Evolutionary conservation across 1,139 yeast species (phyloP), one percentile per base, ranked within the genome.

Genomic region (Martiniozyma asiatica): DNA sequence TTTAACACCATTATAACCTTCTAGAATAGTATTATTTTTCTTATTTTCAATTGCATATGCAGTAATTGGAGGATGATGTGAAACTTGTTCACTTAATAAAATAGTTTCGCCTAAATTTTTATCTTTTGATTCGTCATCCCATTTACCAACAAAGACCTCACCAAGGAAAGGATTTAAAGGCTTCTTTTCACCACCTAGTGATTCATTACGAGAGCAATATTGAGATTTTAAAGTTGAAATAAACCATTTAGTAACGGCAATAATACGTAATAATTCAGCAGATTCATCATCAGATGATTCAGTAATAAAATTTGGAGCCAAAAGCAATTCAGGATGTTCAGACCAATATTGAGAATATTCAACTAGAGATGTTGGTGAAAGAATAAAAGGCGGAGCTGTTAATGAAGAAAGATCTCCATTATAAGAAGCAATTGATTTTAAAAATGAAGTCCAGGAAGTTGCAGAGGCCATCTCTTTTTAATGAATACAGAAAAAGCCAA

Each of bases 331-430:
- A 11, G 89, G 85, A 51, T 81, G 89, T 54, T 85, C 95, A 29
- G 87, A 79, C 93, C 92, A 79, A 53, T 84, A 89, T 53, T 82
- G 89, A 12, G 95, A 79, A 57, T 81, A 89, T 58, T 89, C 98
- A 18, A 74, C 73, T 45, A 84, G 65, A 3, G 97, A 87, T 6
- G 81, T 78, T 16, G 95, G 87, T 8, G 95, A 82, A 39, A 89
- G 65, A 45, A 89, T 89, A 58, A 89, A 89, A n/a, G 98, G 96
- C 17, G 98, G 98, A 2, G 98, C 98, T 2, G 98, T 85, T 49
- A 89, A 61, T 2, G 94, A 76, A 12, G 95, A 81, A 43, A 89
- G 62, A 53, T 89, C 98, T 24, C 98, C 98, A 45, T 87, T 85
- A 58, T 82, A 89, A 10, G 93, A 73, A 24, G 96, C 93, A 47